Evolutionary conservation across 805 yeast genomes (phyloP), one percentile per base, ranked within the genome.

Genomic region (Metschnikowia henanensis): DNA sequence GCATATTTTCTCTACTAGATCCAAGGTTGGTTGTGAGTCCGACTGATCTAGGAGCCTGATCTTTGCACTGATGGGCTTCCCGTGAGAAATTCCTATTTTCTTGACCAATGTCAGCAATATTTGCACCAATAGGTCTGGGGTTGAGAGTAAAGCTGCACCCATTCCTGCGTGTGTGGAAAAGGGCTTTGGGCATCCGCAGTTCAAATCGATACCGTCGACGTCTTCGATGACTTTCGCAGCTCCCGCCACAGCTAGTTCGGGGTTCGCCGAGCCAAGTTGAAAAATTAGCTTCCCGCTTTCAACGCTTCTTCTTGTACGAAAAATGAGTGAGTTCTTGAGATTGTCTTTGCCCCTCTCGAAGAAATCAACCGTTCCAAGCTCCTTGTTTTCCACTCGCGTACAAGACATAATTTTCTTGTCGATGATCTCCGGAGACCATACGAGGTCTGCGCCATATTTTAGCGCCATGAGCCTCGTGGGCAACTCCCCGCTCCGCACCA

Each of bases 121-220:
- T 13, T 75, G 73, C 51, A 84, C 85, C 15, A 94, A 70, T 30
- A 79, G 66, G 35, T 87, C 96, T 0, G 98, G 97, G 0, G 91
- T 87, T 25, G 75, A 70, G 43, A 94, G 70, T 35, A 94, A 70
- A 0, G 96, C 97, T 2, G 98, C 96, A 5, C 99, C 99, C 98
- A 94, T 94, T 1, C 99, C 99, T 0, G 95, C 75, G 63, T 94
- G 99, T 3, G 90, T 76, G 1, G 95, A 86, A 58, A 94, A 94
- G 53, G 90, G 97, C 61, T 92, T 94, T 3, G 99, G 99, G 66
- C 99, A 94, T 5, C 99, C 99, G 22, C 96, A 89, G 62, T 94
- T 94, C 45, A 94, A 75, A 61, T 94, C 99, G 5, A 94, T 85
- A 7, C 95, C 98, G 50, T 81, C 90, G 3, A 94, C 98, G 62